Evolutionary conservation across 345 rosid genomes (phyloP).

Genomic region (Camelina laxa): DNA sequence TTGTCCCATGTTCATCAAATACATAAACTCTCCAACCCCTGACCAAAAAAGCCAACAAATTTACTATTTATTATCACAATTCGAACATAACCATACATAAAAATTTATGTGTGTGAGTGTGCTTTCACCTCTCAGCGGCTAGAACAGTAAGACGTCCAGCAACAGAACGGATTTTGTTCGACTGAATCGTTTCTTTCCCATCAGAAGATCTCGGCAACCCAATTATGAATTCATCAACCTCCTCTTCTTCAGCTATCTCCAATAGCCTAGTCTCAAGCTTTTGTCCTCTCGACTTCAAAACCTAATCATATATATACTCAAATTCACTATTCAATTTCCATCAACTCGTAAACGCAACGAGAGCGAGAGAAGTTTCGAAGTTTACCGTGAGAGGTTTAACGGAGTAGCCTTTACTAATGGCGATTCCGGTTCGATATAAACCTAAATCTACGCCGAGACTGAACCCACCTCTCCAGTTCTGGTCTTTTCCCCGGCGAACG

Average conservation of each 20-base stretch:
- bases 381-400: constrained; percentile 75
- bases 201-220: constrained; percentile 84
- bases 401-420: constrained; percentile 79
- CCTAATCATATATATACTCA: constrained; percentile 45
- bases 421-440: constrained; percentile 76
- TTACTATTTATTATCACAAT: constrained; percentile 13
- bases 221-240: constrained; percentile 82
- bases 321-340: constrained; percentile 8
- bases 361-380: not conserved
- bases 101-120: not conserved
- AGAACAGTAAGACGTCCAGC: constrained; percentile 78
- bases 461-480: constrained; percentile 80
- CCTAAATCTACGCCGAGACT: constrained; percentile 92
- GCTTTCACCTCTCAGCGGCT: constrained; percentile 73
- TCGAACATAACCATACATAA: not conserved
- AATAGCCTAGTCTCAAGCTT: constrained; percentile 72
- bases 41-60: constrained; percentile 29
- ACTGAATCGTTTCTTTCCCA: constrained; percentile 81
- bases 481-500: constrained; percentile 61
- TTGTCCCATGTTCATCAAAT: constrained; percentile 86
- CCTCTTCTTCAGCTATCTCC: constrained; percentile 77
- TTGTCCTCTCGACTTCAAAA: constrained; percentile 77
- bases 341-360: not conserved
- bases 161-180: constrained; percentile 81
- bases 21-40: constrained; percentile 95